Conservation (phyloP, 2,329 filamentous ascomycete genomes). For the Coniochaeta prunicola region DNA sequence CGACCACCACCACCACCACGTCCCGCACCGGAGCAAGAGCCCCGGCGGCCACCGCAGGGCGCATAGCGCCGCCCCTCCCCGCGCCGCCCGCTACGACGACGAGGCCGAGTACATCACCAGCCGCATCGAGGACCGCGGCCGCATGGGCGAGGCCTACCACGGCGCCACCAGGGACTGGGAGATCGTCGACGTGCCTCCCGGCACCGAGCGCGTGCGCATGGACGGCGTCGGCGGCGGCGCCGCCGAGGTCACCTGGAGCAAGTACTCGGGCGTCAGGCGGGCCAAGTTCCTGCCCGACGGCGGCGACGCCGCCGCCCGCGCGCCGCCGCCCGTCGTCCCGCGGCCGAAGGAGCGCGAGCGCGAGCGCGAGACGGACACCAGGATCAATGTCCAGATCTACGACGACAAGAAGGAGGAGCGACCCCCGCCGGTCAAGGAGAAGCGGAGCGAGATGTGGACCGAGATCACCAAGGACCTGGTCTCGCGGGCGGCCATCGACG, state of each 20-base stretch:
- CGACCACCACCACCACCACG: slow-evolving; percentile 16
- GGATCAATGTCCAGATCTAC: slow-evolving; percentile 38
- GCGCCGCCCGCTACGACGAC: slow-evolving; percentile 48
- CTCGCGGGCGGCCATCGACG: slow-evolving; percentile 76
- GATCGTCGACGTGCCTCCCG: slow-evolving; percentile 77
- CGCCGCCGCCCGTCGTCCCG: slow-evolving; percentile 16
- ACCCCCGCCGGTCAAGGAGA: slow-evolving; percentile 44
- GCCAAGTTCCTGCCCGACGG: slow-evolving; percentile 68
- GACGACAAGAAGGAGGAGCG: slow-evolving; percentile 31
- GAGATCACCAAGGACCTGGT: slow-evolving; percentile 95
- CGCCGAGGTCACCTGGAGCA: slow-evolving; percentile 72
- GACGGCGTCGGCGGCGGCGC: slow-evolving; percentile 68
- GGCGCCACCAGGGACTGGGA: slow-evolving; percentile 72
- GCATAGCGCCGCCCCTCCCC: slow-evolving; percentile 40
- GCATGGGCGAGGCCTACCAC: slow-evolving; percentile 65
- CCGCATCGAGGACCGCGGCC: slow-evolving; percentile 52
- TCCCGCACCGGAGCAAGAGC: slow-evolving; percentile 17
- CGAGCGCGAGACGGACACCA: slow-evolving; percentile 27
- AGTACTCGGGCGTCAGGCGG: slow-evolving; percentile 69
- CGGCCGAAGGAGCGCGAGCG: slow-evolving; percentile 16
- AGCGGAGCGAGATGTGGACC: slow-evolving; percentile 75
- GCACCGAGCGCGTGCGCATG: slow-evolving; percentile 75
- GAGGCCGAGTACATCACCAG: slow-evolving; percentile 56
- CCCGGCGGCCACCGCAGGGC: slow-evolving; percentile 36
- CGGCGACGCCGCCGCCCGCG: slow-evolving; percentile 28